Evolutionary conservation across 164 flowering plant genomes (phyloP).

Genomic region (Piper betle): DNA sequence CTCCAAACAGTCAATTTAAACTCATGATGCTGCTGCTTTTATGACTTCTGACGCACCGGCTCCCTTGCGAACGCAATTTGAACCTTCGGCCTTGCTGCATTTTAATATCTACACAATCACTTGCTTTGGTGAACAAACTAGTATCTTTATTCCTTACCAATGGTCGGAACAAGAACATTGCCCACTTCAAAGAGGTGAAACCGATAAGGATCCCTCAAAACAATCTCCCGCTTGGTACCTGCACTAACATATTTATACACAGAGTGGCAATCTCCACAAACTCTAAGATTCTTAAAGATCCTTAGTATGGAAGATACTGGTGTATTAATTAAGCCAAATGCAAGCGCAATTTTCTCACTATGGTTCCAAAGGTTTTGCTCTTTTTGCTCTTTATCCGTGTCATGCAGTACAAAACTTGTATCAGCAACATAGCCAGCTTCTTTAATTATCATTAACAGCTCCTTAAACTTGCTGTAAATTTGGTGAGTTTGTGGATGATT

Average conservation of each 20-base stretch:
- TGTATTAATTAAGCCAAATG: constrained; percentile 45
- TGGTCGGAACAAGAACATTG: constrained; percentile 70
- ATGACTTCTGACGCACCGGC: too few species aligned
- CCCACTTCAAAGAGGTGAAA: constrained; percentile 73
- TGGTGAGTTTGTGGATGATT: constrained; percentile 35
- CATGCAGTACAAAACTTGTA: constrained; percentile 67
- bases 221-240: constrained; percentile 27
- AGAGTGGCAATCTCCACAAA: constrained; percentile 80
- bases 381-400: constrained; percentile 77
- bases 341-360: constrained; percentile 75
- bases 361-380: constrained; percentile 75
- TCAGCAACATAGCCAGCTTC: constrained; percentile 72
- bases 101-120: too few species aligned
- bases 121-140: neutral
- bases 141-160: constrained; percentile 26
- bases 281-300: constrained; percentile 80
- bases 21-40: too few species aligned
- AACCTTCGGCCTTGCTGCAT: too few species aligned
- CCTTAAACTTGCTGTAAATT: constrained; percentile 40
- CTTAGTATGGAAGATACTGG: constrained; percentile 42
- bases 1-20: too few species aligned
- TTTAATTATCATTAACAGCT: constrained; percentile 41
- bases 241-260: constrained; percentile 52
- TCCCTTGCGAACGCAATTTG: too few species aligned
- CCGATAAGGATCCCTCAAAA: constrained; percentile 64